These are phyloP conservation scores for Puccinellia tenuiflora DNA, from an alignment of 176 grass and related monocot species.

Conservation along the genomic window DNA sequence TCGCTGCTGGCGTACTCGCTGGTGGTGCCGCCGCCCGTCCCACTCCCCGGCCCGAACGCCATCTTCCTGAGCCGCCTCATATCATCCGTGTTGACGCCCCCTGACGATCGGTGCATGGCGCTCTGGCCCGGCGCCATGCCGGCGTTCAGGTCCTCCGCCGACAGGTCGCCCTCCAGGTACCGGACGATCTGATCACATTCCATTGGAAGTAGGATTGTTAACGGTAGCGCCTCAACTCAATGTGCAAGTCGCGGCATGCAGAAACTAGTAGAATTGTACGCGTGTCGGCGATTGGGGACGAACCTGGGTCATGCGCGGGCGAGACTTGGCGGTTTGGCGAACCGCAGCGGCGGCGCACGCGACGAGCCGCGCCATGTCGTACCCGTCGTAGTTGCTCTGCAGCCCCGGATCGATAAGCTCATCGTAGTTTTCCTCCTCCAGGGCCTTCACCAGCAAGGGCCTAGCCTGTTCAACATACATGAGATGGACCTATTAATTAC, in stretches of 20 bases:
- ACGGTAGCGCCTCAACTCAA: too few species aligned
- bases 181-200: constrained; percentile 55
- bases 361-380: constrained; percentile 66
- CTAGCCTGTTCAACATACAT: constrained; percentile 33
- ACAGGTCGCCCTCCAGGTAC: constrained; percentile 84
- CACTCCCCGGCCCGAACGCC: constrained; percentile 45
- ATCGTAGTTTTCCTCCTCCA: constrained; percentile 51
- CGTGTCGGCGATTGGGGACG: background rate
- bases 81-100: constrained; percentile 31
- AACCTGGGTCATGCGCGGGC: constrained; percentile 76
- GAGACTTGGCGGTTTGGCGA: constrained; percentile 57
- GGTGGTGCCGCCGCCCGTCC: constrained; percentile 24
- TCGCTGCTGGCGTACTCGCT: constrained; percentile 62
- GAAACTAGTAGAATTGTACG: background rate
- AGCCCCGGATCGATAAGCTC: constrained; percentile 51
- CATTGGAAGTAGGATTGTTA: background rate
- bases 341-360: constrained; percentile 74
- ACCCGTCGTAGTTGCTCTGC: constrained; percentile 48
- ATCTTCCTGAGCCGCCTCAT: constrained; percentile 45
- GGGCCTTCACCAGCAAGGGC: constrained; percentile 49
- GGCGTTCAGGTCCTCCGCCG: constrained; percentile 69
- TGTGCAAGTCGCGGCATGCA: background rate
- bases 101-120: constrained; percentile 32
- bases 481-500: background rate
- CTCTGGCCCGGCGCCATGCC: constrained; percentile 68